Conservation (phyloP, 495 filamentous ascomycete species). For the Thozetella sp. region DNA sequence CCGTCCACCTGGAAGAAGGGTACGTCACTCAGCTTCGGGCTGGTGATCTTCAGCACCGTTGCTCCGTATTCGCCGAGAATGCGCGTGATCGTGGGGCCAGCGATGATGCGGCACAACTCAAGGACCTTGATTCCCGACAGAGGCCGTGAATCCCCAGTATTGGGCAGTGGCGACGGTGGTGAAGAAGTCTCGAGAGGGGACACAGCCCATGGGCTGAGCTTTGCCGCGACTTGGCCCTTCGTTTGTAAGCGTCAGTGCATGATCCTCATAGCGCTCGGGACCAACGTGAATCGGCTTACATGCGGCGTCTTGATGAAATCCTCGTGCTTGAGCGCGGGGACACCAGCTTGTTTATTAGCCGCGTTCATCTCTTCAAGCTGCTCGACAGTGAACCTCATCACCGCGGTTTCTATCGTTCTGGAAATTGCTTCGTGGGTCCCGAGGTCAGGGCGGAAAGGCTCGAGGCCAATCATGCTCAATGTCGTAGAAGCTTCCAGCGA, state of each 20-base stretch:
- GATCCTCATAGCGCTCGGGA: constrained; percentile 25
- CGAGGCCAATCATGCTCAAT: constrained; percentile 72
- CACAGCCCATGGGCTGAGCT: constrained; percentile 28
- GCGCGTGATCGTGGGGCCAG: constrained; percentile 64
- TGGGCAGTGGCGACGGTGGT: constrained; percentile 15
- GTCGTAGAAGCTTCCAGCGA: constrained; percentile 71
- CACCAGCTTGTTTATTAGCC: constrained; percentile 65
- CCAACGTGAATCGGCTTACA: constrained; percentile 35
- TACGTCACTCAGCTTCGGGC: constrained; percentile 67
- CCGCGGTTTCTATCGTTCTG: constrained; percentile 65
- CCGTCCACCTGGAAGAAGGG: constrained; percentile 82
- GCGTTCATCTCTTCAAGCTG: constrained; percentile 69
- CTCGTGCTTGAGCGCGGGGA: constrained; percentile 64
- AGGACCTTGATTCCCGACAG: constrained; percentile 55
- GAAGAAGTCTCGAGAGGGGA: constrained; percentile 25
- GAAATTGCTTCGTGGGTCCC: constrained; percentile 64
- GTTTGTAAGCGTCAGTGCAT: constrained; percentile 8
- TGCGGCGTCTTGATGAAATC: constrained; percentile 65
- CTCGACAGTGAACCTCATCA: constrained; percentile 60
- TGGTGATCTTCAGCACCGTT: constrained; percentile 72
- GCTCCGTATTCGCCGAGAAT: constrained; percentile 70
- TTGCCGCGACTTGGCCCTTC: constrained; percentile 50
- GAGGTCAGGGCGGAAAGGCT: constrained; percentile 60
- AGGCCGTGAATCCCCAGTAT: constrained; percentile 48
- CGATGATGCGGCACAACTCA: constrained; percentile 69